Percentiles rank a stretch among this genome's conserved stretches.
Evolutionary conservation across 768 basidiomycete genomes (phyloP).

Genomic region (Leccinum uliginosum): DNA sequence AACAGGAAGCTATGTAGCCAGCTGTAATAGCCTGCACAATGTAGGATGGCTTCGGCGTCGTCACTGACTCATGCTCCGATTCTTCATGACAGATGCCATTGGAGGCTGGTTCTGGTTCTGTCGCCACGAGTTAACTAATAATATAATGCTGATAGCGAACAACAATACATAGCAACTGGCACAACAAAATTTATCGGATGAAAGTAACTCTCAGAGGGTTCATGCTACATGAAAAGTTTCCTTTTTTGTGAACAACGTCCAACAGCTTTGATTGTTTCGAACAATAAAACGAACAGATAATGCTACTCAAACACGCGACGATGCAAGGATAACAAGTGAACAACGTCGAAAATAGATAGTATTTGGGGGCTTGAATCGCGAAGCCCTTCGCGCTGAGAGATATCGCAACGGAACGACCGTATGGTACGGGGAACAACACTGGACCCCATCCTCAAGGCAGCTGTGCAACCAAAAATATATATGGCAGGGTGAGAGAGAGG

Average conservation of each 20-base stretch:
- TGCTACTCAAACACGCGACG: not conserved
- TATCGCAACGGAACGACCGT: slow-evolving; percentile 23
- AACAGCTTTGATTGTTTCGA: not conserved
- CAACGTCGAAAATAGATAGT: slow-evolving; percentile 15
- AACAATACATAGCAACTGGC: too few relatives aligned
- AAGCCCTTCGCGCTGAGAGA: slow-evolving; percentile 44
- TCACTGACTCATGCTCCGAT: too few relatives aligned
- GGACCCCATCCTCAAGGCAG: slow-evolving; percentile 10
- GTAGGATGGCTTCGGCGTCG: too few relatives aligned
- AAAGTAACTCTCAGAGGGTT: not conserved
- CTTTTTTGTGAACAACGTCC: not conserved
- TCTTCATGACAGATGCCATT: too few relatives aligned
- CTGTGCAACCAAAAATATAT: slow-evolving; percentile 29
- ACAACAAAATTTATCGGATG: too few relatives aligned
- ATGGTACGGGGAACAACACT: slow-evolving; percentile 11
- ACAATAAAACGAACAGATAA: not conserved
- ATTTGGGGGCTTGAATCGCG: slow-evolving; percentile 42
- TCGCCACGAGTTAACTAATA: too few relatives aligned
- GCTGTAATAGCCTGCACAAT: too few relatives aligned
- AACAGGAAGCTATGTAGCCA: too few relatives aligned
- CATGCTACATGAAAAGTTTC: not conserved
- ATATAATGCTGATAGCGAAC: too few relatives aligned
- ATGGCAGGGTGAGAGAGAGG: slow-evolving; percentile 21
- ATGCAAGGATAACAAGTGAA: not conserved
- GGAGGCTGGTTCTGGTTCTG: too few relatives aligned